Base-by-base conservation (phyloP, 2,329 filamentous ascomycete species). In the Verticillium klebahnii region DNA sequence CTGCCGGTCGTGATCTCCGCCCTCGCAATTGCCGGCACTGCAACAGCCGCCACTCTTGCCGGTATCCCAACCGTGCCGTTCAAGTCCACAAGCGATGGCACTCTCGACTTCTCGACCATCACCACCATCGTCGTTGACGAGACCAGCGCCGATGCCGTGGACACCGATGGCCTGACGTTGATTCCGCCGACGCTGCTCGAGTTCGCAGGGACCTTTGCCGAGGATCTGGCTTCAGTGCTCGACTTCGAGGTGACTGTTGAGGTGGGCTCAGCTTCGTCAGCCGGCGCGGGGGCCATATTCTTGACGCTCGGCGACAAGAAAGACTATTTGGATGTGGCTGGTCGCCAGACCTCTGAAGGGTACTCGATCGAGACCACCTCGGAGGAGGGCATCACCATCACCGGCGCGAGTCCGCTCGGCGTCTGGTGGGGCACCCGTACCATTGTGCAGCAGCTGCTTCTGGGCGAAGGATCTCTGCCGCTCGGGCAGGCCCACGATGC, bases 151-250 rank as follows among this genome's bases (percentile, higher is more conserved):
- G 45, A 50, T 23, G 45, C 45, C 45, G 45, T 50, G 6, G 82
- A 85, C 60, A 70, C 72, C 0, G 70, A 76, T 58, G 81, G 81
- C 1, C 67, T 83, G 32, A 84, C 80, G 0, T 72, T 83, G 9
- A 83, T 84, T 54, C 82, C 82, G 1, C 82, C 82, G 0, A 78
- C 77, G 0, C 78, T 78, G 1, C 65, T 71, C n/a, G 78, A 82
- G 3, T 84, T 84, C 52, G 81, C 81, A 2, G 67, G 72, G 19
- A 78, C 75, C 0, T 83, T 84, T 61, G 67, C 70, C 25, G 66
- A 75, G 3, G 82, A 85, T 63, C 70, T 85, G 1, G 67, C 72
- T 4, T 65, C 73, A 11, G 61, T 80, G 3, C 77, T 80, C 1
- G 74, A 76, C 19, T 65, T 67, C 7, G 69, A 74, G 3, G 45